Evolutionary conservation across 2,329 filamentous ascomycete species (phyloP).

Genomic region (Daldinia sp.): DNA sequence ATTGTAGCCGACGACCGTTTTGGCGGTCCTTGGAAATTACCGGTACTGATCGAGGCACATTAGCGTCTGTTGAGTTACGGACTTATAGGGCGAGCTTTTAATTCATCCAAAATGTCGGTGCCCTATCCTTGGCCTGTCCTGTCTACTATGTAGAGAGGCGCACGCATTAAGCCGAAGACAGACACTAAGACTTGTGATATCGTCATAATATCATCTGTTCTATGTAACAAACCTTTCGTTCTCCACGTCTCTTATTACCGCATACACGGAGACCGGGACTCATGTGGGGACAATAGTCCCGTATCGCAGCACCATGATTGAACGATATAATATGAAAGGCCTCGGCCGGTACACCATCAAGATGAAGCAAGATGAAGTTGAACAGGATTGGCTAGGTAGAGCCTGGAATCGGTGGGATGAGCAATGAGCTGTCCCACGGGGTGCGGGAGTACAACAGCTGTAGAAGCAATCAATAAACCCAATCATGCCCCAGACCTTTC

Average conservation of each 20-base stretch:
- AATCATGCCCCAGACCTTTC: slow-evolving; percentile 26
- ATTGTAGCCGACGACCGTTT: slow-evolving; percentile 6
- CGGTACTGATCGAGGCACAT: slow-evolving; percentile 17
- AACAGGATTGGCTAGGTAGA: slow-evolving; percentile 29
- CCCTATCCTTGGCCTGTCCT: not conserved
- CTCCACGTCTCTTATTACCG: slow-evolving; percentile 6
- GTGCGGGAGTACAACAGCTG: slow-evolving; percentile 36
- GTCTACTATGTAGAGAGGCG: slow-evolving; percentile 6
- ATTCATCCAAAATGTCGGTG: not conserved
- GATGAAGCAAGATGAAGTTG: slow-evolving; percentile 30
- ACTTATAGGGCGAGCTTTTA: not conserved
- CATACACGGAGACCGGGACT: slow-evolving; percentile 1
- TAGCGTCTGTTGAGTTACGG: slow-evolving; percentile 5
- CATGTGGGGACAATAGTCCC: slow-evolving; percentile 3
- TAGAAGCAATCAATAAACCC: slow-evolving; percentile 35
- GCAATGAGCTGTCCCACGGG: slow-evolving; percentile 37
- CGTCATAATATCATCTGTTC: slow-evolving; percentile 15
- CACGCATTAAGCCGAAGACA: slow-evolving; percentile 17
- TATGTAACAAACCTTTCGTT: not conserved
- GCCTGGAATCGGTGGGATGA: slow-evolving; percentile 30
- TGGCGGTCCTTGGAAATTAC: slow-evolving; percentile 16
- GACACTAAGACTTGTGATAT: slow-evolving; percentile 23
- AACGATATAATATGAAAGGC: slow-evolving; percentile 11
- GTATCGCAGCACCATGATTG: slow-evolving; percentile 23
- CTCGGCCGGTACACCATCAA: slow-evolving; percentile 29